phyloP scores from a whole-genome alignment of 345 rosid species.

The Gossypium anomalum region DNA sequence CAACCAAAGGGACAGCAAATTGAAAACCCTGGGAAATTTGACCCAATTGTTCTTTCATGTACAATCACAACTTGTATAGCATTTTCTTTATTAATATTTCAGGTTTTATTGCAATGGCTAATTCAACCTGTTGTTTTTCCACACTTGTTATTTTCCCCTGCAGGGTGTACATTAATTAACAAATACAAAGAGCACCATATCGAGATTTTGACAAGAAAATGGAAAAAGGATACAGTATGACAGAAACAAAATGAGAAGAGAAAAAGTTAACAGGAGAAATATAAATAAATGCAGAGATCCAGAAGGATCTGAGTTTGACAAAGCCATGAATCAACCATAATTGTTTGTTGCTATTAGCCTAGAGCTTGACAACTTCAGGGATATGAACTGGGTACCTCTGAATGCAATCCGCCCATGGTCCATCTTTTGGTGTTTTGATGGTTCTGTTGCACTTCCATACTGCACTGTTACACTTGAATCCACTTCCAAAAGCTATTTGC shows the following conservation, averaged over 20 bases:
- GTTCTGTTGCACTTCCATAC: slow-evolving; percentile 83
- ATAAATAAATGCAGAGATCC: slow-evolving; percentile 8
- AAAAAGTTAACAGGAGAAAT: background rate
- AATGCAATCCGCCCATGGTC: slow-evolving; percentile 76
- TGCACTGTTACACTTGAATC: slow-evolving; percentile 87
- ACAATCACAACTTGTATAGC: no score
- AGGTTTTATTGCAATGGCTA: background rate
- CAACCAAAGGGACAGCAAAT: background rate
- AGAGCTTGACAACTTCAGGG: slow-evolving; percentile 74
- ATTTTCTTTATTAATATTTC: background rate
- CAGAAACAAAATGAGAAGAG: background rate
- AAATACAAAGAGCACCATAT: background rate
- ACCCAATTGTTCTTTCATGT: background rate
- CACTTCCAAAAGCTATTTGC: slow-evolving; percentile 92
- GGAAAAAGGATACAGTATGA: background rate
- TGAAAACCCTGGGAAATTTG: background rate
- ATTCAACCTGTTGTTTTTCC: background rate
- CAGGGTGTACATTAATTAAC: background rate
- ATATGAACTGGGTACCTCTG: slow-evolving; percentile 64
- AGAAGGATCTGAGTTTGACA: background rate
- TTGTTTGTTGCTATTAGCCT: slow-evolving; percentile 5
- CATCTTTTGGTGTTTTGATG: slow-evolving; percentile 50
- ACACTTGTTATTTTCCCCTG: background rate
- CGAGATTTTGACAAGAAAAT: background rate
- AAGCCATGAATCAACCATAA: slow-evolving; percentile 8